phyloP scores from a whole-genome alignment of 1,284 basidiomycete genomes.

The Rhodotorula sp. region DNA sequence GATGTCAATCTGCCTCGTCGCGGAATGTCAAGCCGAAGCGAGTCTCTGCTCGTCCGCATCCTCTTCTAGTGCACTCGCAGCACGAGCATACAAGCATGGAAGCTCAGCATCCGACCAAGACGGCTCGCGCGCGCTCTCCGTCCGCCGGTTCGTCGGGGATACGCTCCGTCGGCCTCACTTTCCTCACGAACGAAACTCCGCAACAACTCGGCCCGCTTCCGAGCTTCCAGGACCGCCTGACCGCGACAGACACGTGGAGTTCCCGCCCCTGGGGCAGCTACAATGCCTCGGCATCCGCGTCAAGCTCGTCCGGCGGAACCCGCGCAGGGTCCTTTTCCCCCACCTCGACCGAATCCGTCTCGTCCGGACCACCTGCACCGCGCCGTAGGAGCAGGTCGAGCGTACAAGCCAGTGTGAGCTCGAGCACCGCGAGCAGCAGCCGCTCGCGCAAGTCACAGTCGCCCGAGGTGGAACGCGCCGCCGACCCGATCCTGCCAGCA shows the following conservation, averaged over 20 bases:
- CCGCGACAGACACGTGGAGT: conserved; percentile 9
- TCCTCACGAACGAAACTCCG: background rate
- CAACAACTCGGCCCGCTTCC: conserved; percentile 6
- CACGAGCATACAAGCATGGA: no score
- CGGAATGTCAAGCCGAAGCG: no score
- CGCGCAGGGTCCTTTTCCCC: background rate
- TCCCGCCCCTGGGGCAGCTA: background rate
- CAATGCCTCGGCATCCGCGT: background rate
- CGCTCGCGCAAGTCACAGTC: background rate
- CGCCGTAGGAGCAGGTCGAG: background rate
- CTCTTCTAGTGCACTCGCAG: no score
- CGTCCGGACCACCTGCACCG: background rate
- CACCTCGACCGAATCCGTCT: background rate
- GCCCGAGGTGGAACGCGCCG: background rate
- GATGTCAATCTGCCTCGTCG: no score
- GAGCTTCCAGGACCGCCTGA: conserved; percentile 16
- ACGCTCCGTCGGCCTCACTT: background rate
- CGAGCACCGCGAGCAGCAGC: background rate
- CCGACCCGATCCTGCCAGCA: background rate
- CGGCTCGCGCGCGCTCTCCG: no score
- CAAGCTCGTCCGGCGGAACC: background rate
- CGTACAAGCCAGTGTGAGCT: background rate
- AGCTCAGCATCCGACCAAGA: no score
- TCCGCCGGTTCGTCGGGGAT: background rate
- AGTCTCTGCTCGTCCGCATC: no score